Base-by-base conservation (phyloP, 225 moss, liverwort and hornwort species). In the Polytrichum commune region DNA sequence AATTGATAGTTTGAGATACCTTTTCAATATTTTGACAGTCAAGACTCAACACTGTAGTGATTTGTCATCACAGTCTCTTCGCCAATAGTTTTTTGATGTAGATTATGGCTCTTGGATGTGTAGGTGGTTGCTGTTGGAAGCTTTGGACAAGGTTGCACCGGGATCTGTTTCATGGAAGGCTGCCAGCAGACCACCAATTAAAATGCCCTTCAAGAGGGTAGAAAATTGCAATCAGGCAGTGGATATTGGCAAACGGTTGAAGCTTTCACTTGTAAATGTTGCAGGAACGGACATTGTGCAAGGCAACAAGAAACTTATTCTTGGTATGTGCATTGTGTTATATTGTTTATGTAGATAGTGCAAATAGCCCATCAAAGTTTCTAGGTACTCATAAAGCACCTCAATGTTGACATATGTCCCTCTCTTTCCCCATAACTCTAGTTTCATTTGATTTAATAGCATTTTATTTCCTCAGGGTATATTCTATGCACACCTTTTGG, bases 171-270 rank as follows among this genome's bases (percentile, higher is more conserved):
- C 85, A 38, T 98, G 98, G 98, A 98, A 83, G 79, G 76, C 66
- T 74, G 93, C 95, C 62, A 98, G 86, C 71, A 88, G 79, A 76
- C 98, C 98, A 60, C 98, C 98, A 5, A 79, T 98, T 72, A 90
- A 91, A 80, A 91, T 85, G 69, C 95, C 93, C 29, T 98, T 98
- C 70, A 98, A 98, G 80, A 95, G 89, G 88, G 90, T 98, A 69
- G 98, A 98, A 77, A 98, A 98, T 74, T 98, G 98, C 87, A 98
- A 98, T 67, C 98, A 98, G 85, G 93, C 91, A 62, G 90, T 98
- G 68, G 81, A 88, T 35, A 93, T 98, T 57, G 91, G 98, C 73
- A 95, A 89, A 76, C 79, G 67, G 28, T 83, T 98, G 63, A 90
- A 88, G 65, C 92, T 98, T 76, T 98, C 98, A 6, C 93, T 98